phyloP scores from a whole-genome alignment of 148 eudicot genomes.

The Amaranthus hypochondriacus region DNA sequence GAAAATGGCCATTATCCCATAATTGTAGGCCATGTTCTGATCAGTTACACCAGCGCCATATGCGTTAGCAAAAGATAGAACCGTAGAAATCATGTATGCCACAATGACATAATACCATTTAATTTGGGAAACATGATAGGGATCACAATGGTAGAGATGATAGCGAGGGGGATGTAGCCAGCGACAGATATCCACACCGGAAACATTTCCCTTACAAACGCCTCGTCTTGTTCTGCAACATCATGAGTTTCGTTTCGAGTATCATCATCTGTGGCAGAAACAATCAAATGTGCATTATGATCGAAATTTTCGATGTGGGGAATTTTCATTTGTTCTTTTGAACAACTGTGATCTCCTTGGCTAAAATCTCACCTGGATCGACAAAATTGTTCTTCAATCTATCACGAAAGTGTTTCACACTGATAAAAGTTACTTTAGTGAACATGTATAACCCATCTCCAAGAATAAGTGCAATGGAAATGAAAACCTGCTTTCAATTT shows the following conservation, averaged over 20 bases:
- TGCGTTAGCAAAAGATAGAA: constrained; percentile 60
- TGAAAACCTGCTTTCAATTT: constrained; percentile 47
- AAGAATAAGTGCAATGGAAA: constrained; percentile 66
- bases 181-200: constrained; percentile 44
- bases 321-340: neutral
- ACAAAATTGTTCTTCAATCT: constrained; percentile 19
- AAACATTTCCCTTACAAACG: constrained; percentile 46
- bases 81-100: constrained; percentile 54
- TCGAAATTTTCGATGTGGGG: neutral
- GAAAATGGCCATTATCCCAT: constrained; percentile 60
- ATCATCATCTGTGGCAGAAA: constrained; percentile 16
- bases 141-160: constrained; percentile 31
- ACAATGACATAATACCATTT: constrained; percentile 62
- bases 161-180: constrained; percentile 45
- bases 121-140: constrained; percentile 41
- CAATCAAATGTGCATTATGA: neutral
- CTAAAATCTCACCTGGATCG: constrained; percentile 4
- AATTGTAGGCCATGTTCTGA: constrained; percentile 62
- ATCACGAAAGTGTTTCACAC: constrained; percentile 29
- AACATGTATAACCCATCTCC: constrained; percentile 77
- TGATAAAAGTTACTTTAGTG: constrained; percentile 40
- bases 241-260: constrained; percentile 18
- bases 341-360: neutral
- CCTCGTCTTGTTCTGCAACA: constrained; percentile 34
- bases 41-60: constrained; percentile 73